Conservation (phyloP, 805 yeast species). For the Maudiozyma saulgeensis region DNA sequence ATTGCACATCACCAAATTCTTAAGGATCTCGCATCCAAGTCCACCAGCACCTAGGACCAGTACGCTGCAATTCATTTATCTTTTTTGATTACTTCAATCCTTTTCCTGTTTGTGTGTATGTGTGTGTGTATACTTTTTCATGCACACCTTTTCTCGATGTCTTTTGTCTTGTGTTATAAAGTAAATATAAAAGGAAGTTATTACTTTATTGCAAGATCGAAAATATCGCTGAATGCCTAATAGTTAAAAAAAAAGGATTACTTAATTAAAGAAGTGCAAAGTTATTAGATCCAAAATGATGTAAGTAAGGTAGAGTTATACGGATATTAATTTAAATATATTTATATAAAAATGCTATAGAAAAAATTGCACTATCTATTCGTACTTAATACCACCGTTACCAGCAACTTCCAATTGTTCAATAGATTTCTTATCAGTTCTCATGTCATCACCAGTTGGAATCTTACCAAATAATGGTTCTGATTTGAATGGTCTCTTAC, state of each 20-base stretch:
- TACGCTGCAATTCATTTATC: conserved; percentile 32
- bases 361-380: not conserved
- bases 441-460: conserved; percentile 37
- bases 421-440: conserved; percentile 81
- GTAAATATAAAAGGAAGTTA: too few relatives aligned
- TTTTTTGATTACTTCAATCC: too few relatives aligned
- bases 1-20: conserved; percentile 56
- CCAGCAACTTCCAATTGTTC: conserved; percentile 81
- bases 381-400: conserved; percentile 46
- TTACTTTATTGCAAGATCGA: too few relatives aligned
- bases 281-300: too few relatives aligned
- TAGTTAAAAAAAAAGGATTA: too few relatives aligned
- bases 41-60: conserved; percentile 91
- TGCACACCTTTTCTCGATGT: too few relatives aligned
- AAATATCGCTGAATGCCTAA: too few relatives aligned
- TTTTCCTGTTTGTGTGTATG: not conserved
- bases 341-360: not conserved
- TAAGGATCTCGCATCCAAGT: conserved; percentile 82
- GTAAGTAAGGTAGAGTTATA: not conserved
- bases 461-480: conserved; percentile 62
- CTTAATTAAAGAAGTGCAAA: too few relatives aligned
- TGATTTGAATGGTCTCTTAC: conserved; percentile 93
- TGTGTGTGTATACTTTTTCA: not conserved
- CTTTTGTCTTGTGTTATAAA: too few relatives aligned
- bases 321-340: not conserved